phyloP scores from a whole-genome alignment of 257 asterid species.

The Gentiana dahurica region DNA sequence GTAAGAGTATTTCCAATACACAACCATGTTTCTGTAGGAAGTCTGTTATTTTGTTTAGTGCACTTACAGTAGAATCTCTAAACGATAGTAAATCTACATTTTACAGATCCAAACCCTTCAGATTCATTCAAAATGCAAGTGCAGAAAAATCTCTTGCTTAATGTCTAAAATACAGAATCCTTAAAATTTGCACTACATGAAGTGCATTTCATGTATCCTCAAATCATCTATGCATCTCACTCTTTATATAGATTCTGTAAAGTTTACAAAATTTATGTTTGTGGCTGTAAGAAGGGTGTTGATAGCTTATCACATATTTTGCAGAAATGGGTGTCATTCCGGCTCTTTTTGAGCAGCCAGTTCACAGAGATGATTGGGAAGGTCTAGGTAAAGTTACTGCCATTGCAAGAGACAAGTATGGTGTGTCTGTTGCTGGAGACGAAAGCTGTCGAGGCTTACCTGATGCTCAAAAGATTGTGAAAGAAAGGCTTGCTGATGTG shows the following conservation, averaged over 20 bases:
- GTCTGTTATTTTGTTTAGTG: no score
- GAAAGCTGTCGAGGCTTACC: constrained; percentile 76
- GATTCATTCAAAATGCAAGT: no score
- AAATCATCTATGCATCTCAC: no score
- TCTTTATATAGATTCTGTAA: not conserved
- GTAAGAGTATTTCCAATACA: constrained; percentile 18
- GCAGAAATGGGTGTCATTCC: constrained; percentile 82
- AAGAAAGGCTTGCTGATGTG: constrained; percentile 66
- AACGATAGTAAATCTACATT: no score
- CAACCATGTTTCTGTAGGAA: no score
- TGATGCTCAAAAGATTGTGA: constrained; percentile 62
- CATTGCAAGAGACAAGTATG: constrained; percentile 54
- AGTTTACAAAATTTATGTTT: not conserved
- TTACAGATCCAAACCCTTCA: no score
- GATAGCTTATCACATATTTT: constrained; percentile 1
- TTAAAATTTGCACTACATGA: no score
- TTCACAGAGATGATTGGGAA: constrained; percentile 83
- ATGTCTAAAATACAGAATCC: no score
- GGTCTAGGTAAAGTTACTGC: constrained; percentile 63
- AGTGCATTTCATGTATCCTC: no score
- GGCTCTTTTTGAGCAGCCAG: constrained; percentile 82
- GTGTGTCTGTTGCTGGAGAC: constrained; percentile 84
- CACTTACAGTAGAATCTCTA: no score
- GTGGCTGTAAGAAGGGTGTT: not conserved
- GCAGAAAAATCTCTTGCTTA: no score